These are phyloP conservation scores for Arxiozyma heterogenica DNA, from an alignment of 1,139 yeast genomes.

Conservation along the genomic window DNA sequence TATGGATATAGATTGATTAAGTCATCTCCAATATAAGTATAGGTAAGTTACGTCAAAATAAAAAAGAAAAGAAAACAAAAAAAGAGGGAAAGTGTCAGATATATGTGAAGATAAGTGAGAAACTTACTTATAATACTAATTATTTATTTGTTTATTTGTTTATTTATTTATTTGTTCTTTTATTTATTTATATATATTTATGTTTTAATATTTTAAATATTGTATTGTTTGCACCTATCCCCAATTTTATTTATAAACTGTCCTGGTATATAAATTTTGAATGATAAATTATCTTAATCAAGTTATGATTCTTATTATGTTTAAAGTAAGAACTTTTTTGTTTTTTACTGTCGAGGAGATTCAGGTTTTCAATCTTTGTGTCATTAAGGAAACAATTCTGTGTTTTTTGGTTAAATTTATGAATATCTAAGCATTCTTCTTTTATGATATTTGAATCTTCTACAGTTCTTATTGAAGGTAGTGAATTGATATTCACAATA, in stretches of 20 bases:
- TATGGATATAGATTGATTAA: background rate
- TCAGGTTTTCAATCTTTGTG: background rate
- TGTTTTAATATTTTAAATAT: too few relatives aligned
- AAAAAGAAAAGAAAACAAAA: too few relatives aligned
- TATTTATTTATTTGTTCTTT: too few relatives aligned
- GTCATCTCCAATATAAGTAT: too few relatives aligned
- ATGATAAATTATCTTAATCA: background rate
- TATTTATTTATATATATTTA: too few relatives aligned
- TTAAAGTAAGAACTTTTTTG: background rate
- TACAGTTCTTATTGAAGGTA: constrained; percentile 12
- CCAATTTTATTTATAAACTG: background rate
- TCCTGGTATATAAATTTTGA: background rate
- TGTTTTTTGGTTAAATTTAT: background rate
- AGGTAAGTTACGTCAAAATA: background rate
- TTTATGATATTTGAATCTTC: background rate
- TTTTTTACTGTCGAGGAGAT: too few relatives aligned
- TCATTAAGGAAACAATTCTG: background rate
- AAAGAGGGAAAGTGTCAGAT: too few relatives aligned
- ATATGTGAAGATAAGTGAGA: too few relatives aligned
- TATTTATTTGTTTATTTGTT: too few relatives aligned
- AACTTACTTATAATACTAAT: background rate
- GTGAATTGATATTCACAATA: constrained; percentile 14
- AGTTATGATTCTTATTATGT: background rate
- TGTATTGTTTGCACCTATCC: background rate
- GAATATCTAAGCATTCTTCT: background rate